Evolutionary conservation across 2,329 filamentous ascomycete species (phyloP), one percentile per base, ranked within the genome.

Genomic region (Arthrobotrys megalospora): DNA sequence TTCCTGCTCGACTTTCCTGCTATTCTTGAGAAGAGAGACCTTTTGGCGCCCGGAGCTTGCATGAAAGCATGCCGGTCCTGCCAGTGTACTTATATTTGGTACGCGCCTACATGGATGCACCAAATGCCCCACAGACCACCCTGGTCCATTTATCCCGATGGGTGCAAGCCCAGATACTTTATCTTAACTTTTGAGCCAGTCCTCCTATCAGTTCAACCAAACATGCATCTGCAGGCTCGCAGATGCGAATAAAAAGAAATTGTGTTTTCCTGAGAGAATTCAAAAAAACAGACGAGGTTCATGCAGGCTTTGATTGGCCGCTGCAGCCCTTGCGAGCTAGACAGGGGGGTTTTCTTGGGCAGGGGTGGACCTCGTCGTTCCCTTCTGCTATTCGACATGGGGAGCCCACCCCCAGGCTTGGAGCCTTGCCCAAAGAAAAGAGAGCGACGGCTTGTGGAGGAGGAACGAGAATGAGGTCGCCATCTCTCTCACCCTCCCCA

Each of bases 61-160:
- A 78, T 78, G 67, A 78, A 78, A 55, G 75, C 67, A 78, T 78
- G 75, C 75, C 75, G 75, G 75, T 78, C 52, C 67, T 78, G 75
- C 75, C 75, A 41, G 75, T 78, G 75, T 78, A 78, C 75, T 78
- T 78, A 78, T 78, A 78, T 78, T 78, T 78, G 75, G 75, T 78
- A 78, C 75, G 75, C 75, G 75, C 75, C 75, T 72, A 78, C 75
- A 78, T 72, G 73, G 73, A 67, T 78, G 52, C 73, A 78, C 60
- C 36, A 47, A 62, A 60, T 67, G 75, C 75, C 75, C 75, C 75
- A 78, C 75, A 78, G 67, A 66, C 67, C 55, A 67, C 68, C 75
- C 67, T 52, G 36, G 67, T 65, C 52, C 52, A 55, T 67, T 68
- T 71, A 55, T 72, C 75, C 75, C 75, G 75, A 78, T 67, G 75